Evolutionary conservation across 1,284 basidiomycete species (phyloP).

Genomic region (Xanthoconium separans): DNA sequence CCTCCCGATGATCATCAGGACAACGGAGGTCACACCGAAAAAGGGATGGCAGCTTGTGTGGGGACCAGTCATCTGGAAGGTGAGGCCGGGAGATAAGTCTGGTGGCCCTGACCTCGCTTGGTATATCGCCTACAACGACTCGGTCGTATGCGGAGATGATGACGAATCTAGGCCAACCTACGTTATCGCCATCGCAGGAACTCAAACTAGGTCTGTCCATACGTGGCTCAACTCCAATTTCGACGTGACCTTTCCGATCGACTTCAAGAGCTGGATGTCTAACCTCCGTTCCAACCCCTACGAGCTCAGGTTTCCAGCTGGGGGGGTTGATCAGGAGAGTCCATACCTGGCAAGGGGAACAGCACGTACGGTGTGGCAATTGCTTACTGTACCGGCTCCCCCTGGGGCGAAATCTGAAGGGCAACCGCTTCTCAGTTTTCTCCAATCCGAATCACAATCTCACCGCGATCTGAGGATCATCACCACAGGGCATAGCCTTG

Average conservation of each 20-base stretch:
- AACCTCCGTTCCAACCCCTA: not conserved
- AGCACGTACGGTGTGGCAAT: not conserved
- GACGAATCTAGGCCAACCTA: not conserved
- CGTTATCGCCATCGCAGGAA: not conserved
- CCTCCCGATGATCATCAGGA: not conserved
- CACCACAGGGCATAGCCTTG: conserved; percentile 1
- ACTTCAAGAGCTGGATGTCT: not conserved
- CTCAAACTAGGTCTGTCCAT: not conserved
- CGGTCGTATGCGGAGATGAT: not conserved
- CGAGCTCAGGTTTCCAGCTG: not conserved
- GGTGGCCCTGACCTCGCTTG: not conserved
- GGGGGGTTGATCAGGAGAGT: not conserved
- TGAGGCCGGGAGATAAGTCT: not conserved
- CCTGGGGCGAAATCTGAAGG: not conserved
- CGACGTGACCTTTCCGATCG: not conserved
- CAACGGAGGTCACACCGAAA: not conserved
- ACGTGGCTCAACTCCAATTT: not conserved
- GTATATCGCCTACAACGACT: not conserved
- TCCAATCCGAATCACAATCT: not conserved
- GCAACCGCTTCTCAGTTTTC: not conserved
- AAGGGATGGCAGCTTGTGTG: not conserved
- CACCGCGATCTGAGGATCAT: not conserved
- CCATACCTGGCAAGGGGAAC: not conserved
- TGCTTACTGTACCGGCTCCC: not conserved
- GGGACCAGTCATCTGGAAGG: conserved; percentile 1